Conservation (phyloP, 2,329 filamentous ascomycete species). For the Monosporascus sp. region DNA sequence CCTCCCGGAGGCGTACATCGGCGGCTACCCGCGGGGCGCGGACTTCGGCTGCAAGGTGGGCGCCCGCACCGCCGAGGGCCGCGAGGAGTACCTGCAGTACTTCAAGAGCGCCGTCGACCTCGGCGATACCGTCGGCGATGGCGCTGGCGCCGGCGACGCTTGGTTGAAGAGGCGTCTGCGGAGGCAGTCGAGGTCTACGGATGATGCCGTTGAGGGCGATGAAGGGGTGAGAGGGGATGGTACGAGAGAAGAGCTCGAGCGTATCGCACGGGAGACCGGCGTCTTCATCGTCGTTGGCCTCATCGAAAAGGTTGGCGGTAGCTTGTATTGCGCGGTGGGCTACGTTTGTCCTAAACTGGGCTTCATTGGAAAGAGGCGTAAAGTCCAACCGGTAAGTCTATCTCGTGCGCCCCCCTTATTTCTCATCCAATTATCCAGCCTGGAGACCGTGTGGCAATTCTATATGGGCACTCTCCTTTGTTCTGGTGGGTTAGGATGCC, state of each 20-base stretch:
- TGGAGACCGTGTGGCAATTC: no score
- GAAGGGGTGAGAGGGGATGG: conserved; percentile 56
- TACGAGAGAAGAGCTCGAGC: conserved; percentile 74
- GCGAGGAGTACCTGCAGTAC: conserved; percentile 79
- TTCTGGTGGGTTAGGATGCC: no score
- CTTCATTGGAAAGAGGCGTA: conserved; percentile 77
- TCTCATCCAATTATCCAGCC: no score
- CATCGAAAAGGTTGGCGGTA: conserved; percentile 76
- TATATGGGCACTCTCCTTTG: no score
- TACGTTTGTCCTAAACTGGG: conserved; percentile 75
- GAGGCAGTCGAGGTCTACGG: conserved; percentile 12
- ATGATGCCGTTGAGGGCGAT: conserved; percentile 31
- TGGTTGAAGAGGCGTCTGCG: conserved; percentile 65
- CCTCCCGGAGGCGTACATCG: conserved; percentile 88
- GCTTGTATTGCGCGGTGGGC: conserved; percentile 75
- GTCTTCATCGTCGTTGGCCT: conserved; percentile 78
- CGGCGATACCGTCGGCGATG: conserved; percentile 64
- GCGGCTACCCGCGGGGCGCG: conserved; percentile 82
- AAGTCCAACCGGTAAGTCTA: conserved; percentile 75
- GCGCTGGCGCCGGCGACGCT: conserved; percentile 63
- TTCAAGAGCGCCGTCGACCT: conserved; percentile 77
- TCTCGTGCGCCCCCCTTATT: background rate
- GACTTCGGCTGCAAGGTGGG: conserved; percentile 74
- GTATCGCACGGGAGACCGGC: conserved; percentile 68
- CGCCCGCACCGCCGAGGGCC: conserved; percentile 61